phyloP scores from a whole-genome alignment of 768 basidiomycete genomes.

The Boletus coccyginus region DNA sequence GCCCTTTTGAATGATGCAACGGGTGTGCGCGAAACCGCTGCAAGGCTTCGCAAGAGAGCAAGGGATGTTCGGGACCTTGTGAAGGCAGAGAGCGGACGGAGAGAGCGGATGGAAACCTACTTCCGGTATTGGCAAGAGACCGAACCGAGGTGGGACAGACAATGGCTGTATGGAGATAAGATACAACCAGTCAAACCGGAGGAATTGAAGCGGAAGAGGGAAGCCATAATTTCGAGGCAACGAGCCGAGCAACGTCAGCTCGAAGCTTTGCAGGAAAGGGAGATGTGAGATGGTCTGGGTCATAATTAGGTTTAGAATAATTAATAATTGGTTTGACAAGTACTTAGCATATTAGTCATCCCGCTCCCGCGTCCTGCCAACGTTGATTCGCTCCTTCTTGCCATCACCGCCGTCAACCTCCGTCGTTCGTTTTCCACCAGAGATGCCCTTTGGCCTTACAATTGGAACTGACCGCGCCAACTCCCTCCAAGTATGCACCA shows the following conservation, averaged over 20 bases:
- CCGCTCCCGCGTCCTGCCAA: conserved; percentile 13
- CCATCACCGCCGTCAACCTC: conserved; percentile 26
- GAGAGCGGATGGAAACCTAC: conserved; percentile 27
- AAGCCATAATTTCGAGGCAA: conserved; percentile 12
- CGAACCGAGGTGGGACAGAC: conserved; percentile 19
- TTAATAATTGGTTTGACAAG: conserved; percentile 6
- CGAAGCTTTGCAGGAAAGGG: background rate
- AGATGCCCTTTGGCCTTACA: conserved; percentile 72
- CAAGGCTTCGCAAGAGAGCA: conserved; percentile 17
- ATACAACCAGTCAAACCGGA: background rate
- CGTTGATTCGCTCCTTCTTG: conserved; percentile 24
- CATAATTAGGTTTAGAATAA: background rate
- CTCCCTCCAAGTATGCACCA: conserved; percentile 57
- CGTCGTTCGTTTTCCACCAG: conserved; percentile 13
- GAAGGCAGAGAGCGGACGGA: conserved; percentile 22
- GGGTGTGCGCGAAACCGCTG: conserved; percentile 15
- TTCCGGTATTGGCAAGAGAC: conserved; percentile 29
- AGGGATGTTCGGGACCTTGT: conserved; percentile 23
- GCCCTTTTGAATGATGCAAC: conserved; percentile 8
- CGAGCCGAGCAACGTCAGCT: conserved; percentile 14
- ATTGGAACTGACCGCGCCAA: conserved; percentile 77
- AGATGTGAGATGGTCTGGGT: background rate
- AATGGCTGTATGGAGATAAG: conserved; percentile 25
- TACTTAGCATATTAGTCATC: conserved; percentile 29
- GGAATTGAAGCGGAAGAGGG: conserved; percentile 5